These are phyloP conservation scores for Trametes maxima DNA, from an alignment of 768 basidiomycete genomes.

Conservation along the genomic window DNA sequence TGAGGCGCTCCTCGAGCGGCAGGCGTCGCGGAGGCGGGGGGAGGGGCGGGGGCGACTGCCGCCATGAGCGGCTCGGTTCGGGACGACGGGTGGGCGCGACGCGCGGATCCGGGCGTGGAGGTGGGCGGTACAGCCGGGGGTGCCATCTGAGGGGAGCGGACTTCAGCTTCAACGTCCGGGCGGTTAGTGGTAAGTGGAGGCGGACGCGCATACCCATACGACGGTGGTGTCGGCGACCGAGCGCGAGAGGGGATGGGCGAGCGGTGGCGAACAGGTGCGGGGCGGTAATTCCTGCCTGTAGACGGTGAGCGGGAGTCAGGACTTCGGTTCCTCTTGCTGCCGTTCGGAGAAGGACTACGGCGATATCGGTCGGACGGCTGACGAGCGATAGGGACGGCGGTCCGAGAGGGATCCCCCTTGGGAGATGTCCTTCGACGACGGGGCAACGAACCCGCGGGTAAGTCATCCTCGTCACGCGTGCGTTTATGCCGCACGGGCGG, in stretches of 20 bases:
- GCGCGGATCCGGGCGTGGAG: background rate
- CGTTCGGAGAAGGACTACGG: background rate
- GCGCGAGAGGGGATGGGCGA: background rate
- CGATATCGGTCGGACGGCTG: background rate
- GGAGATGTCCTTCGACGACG: background rate
- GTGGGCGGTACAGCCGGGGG: background rate
- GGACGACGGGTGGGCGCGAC: background rate
- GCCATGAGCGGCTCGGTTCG: background rate
- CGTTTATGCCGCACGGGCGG: conserved; percentile 12
- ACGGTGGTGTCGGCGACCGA: background rate
- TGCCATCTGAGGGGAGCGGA: conserved; percentile 10
- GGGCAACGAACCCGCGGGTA: background rate
- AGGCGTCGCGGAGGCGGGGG: background rate
- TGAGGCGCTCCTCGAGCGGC: conserved; percentile 12
- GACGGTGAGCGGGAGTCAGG: background rate
- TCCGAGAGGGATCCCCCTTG: background rate
- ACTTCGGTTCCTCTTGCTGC: background rate
- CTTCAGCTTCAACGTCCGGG: conserved; percentile 17
- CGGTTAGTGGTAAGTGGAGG: background rate
- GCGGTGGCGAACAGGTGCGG: background rate
- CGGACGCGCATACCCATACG: conserved; percentile 14
- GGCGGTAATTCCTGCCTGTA: background rate
- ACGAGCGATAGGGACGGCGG: background rate
- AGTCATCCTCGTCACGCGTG: conserved; percentile 2
- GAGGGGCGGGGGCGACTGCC: background rate